Base-by-base conservation (phyloP, 164 flowering plant species). In the Santalum album region DNA sequence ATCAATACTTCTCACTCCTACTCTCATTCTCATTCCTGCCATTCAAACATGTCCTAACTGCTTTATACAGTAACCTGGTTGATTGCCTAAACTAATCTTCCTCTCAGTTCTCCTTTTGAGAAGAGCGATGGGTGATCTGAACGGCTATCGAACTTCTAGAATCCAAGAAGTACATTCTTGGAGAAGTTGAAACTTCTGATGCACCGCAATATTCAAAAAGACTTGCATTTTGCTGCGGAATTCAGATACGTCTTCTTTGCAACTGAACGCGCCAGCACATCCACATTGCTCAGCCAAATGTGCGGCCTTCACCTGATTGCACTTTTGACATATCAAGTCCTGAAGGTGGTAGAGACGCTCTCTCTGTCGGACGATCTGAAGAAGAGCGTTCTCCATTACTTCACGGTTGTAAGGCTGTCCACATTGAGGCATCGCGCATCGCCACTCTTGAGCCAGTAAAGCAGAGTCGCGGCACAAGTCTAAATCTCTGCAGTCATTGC, bases 351-450 rank as follows among this genome's bases (percentile, higher is more conserved):
- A 92, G 19, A 83, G 79, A 6, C 88, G 84, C 54, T 89, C 99
- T 65, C 99, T 76, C 64, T 87, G 96, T 17, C 97, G 63, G 18
- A 85, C 82, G 49, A 89, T 82, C 59, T 92, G 99, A 53, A 92
- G 76, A 55, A 92, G 95, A 43, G 91, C 64, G 67, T 92, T 92
- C 69, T 89, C 97, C 88, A 92, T 83, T 43, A 68, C 75, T 62
- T 85, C 96, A 10, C 86, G 78, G 56, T 87, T 81, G 60, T 89
- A 89, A 14, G 90, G 96, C 64, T 92, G 97, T 44, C 96, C 95
- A 61, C 97, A 92, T 49, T 89, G 96, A 39, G 94, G 81, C 59
- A 85, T 84, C n/a, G 77, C 74, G 67, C 99, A 92, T 9, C 76
- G 75, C 97, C 95, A 89, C 55, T 89, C 91, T 44, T 76, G 70